A percentile compares a stretch with the other conserved stretches of the same genome.
phyloP scores from a whole-genome alignment of 1,284 basidiomycete species.

The Apiotrichum gamsii region DNA sequence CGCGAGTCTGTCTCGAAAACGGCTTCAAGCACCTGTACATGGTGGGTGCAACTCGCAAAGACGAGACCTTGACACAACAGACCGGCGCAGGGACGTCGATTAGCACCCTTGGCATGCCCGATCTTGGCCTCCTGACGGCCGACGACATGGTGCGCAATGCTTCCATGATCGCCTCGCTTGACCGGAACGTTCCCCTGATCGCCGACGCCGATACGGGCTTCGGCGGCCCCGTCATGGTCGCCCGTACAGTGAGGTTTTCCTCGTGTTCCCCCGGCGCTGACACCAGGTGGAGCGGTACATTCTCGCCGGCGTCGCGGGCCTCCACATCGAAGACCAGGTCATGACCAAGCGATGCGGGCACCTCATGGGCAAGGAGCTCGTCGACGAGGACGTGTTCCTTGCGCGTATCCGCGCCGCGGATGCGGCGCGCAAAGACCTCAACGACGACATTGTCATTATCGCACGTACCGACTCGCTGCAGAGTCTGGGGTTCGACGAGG shows the following conservation, averaged over 20 bases:
- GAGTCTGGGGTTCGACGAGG: slow-evolving; percentile 50
- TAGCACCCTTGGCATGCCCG: slow-evolving; percentile 67
- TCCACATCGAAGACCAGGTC: slow-evolving; percentile 78
- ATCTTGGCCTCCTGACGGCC: slow-evolving; percentile 71
- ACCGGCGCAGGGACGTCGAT: slow-evolving; percentile 67
- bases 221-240: slow-evolving; percentile 66
- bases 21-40: slow-evolving; percentile 57
- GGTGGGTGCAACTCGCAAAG: slow-evolving; percentile 47
- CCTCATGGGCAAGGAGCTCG: slow-evolving; percentile 69
- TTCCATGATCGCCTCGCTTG: slow-evolving; percentile 60
- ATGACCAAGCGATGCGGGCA: slow-evolving; percentile 77
- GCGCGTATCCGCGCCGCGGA: slow-evolving; percentile 70
- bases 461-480: slow-evolving; percentile 76
- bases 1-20: slow-evolving; percentile 67
- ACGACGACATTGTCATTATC: slow-evolving; percentile 69
- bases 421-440: slow-evolving; percentile 61
- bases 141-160: slow-evolving; percentile 64
- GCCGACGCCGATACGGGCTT: slow-evolving; percentile 79
- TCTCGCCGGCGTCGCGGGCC: slow-evolving; percentile 63
- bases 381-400: slow-evolving; percentile 30
- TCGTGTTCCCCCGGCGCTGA: not conserved
- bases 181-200: slow-evolving; percentile 51
- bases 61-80: slow-evolving; percentile 53
- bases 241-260: slow-evolving; percentile 9
- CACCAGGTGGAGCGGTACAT: slow-evolving; percentile 60